phyloP scores from a whole-genome alignment of 805 yeast species.

The Candida tibetensis region DNA sequence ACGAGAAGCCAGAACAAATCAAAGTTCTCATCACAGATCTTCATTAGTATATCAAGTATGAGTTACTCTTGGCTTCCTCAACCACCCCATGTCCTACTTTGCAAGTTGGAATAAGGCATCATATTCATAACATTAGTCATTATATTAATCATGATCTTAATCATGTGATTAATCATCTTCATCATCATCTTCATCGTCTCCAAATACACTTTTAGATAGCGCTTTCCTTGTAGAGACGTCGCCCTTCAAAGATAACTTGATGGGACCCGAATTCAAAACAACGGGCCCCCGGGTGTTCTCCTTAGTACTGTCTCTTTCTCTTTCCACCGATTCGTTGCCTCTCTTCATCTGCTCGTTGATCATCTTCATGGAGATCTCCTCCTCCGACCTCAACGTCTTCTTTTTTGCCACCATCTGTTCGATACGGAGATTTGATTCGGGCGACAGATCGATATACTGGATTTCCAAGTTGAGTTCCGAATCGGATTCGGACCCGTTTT shows the following conservation, averaged over 20 bases:
- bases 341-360: constrained; percentile 54
- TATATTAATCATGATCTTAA: too few relatives aligned
- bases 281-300: too few relatives aligned
- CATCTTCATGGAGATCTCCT: constrained; percentile 39
- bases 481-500: constrained; percentile 22
- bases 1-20: too few relatives aligned
- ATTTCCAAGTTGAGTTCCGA: constrained; percentile 38
- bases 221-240: not conserved
- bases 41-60: too few relatives aligned
- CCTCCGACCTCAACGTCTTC: constrained; percentile 41
- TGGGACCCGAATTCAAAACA: constrained; percentile 23
- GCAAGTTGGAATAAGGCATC: too few relatives aligned
- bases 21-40: too few relatives aligned
- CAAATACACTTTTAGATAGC: constrained; percentile 5
- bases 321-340: constrained; percentile 35
- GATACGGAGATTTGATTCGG: not conserved
- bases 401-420: constrained; percentile 24
- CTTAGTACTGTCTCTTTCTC: not conserved
- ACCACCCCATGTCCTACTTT: too few relatives aligned
- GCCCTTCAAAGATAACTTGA: constrained; percentile 15
- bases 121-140: too few relatives aligned
- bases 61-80: too few relatives aligned
- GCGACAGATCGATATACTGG: constrained; percentile 23
- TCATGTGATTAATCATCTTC: too few relatives aligned
- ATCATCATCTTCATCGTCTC: constrained; percentile 7